Conservation (phyloP, 2,329 filamentous ascomycete genomes). For the Aspergillus awamori region DNA sequence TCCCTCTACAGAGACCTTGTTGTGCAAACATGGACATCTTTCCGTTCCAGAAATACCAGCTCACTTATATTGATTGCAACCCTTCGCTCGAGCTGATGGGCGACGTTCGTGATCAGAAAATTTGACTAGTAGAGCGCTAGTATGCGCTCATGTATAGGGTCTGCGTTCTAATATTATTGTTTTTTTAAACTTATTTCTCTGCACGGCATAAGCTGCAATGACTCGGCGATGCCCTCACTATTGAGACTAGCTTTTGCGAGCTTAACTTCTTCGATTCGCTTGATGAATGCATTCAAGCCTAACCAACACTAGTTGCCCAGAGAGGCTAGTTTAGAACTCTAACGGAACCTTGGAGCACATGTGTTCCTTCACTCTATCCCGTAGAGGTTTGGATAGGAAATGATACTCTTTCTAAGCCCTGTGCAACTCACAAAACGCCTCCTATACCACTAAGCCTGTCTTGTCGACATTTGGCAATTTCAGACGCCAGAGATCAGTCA, state of each 20-base stretch:
- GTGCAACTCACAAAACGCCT: neutral
- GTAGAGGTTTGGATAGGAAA: neutral
- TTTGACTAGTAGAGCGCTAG: neutral
- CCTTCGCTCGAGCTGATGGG: no score
- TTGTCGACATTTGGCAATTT: neutral
- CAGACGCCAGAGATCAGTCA: neutral
- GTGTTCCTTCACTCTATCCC: neutral
- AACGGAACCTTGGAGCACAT: neutral
- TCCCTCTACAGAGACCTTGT: no score
- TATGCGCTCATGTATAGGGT: no score
- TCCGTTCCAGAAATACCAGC: no score
- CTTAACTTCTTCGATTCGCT: neutral
- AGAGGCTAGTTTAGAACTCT: neutral
- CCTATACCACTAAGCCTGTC: neutral
- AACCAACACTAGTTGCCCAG: neutral
- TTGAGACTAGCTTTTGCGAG: neutral
- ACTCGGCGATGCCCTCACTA: neutral
- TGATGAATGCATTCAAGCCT: neutral
- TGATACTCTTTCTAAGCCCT: neutral
- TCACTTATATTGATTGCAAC: no score
- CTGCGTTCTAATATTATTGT: no score
- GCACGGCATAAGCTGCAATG: neutral
- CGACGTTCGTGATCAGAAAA: no score
- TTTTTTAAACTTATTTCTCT: neutral
- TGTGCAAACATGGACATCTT: no score